Evolutionary conservation across 2,329 filamentous ascomycete genomes (phyloP), one percentile per base, ranked within the genome.

Genomic region (Claviceps humidiphila): DNA sequence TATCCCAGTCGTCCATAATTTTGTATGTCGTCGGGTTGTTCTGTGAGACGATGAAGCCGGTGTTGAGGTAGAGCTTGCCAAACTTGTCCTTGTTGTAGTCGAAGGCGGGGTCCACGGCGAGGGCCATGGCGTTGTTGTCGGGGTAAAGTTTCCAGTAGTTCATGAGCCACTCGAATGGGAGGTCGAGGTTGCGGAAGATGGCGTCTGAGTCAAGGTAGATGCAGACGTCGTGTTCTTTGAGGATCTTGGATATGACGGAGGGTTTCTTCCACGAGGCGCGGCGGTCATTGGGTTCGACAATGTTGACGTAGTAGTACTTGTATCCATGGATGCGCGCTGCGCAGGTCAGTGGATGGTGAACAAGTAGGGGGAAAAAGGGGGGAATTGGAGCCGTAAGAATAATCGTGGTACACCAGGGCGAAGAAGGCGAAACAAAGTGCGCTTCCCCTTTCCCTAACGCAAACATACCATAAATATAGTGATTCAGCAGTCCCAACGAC

Each of bases 11-110:
- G 54, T 72, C 68, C 41, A 77, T 64, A 39, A 78, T 74, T 37
- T 72, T 65, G 56, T 70, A 69, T 0, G 73, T 74, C 56, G 68
- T 69, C 16, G 67, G 60, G 57, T 73, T 73, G 61, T 75, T 75
- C 63, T 77, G 74, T 3, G 74, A 69, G 41, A 77, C 63, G 60
- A 77, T 75, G 65, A 77, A 77, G 17, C 74, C 74, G 1, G 74
- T 75, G 64, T 77, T 77, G 58, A 71, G 66, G 66, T 69, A 73
- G 57, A 65, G 58, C 51, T 66, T 68, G 54, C 64, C 66, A 24
- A 64, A 67, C 56, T 64, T 60, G 58, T 73, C 71, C 53, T 64
- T 61, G 62, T 73, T 73, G 59, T 60, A 59, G 39, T 67, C 60
- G 38, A 56, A 53, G 26, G 63, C 58, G 4, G 71, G 71, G 37